phyloP scores from a whole-genome alignment of 148 eudicot species.

The Nyssa sinensis region DNA sequence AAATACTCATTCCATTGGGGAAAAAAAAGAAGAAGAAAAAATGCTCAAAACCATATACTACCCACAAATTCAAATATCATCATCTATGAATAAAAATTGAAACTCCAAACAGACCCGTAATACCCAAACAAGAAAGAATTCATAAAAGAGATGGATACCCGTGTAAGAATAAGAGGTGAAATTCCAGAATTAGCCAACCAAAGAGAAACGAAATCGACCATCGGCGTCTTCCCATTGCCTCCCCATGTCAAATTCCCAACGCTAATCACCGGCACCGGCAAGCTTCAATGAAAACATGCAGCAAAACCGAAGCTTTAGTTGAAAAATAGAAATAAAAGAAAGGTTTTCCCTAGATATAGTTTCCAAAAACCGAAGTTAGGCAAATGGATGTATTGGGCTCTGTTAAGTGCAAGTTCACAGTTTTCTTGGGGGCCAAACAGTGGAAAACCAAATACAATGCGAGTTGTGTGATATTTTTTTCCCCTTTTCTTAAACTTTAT shows the following conservation, averaged over 20 bases:
- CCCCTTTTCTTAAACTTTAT: neutral
- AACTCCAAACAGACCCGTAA: neutral
- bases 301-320: neutral
- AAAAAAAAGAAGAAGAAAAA: too few species aligned
- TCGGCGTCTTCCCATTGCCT: slow-evolving; percentile 99
- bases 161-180: slow-evolving; percentile 81
- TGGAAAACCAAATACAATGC: neutral
- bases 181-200: slow-evolving; percentile 60
- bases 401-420: too few species aligned
- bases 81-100: neutral
- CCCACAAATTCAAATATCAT: neutral
- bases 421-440: neutral
- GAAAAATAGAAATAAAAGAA: neutral
- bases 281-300: slow-evolving; percentile 37
- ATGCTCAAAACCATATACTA: too few species aligned
- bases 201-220: slow-evolving; percentile 75
- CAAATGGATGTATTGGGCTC: neutral
- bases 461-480: neutral
- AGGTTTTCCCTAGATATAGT: neutral
- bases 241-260: slow-evolving; percentile 99
- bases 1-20: too few species aligned
- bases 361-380: neutral
- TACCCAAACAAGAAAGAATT: neutral
- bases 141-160: slow-evolving; percentile 45
- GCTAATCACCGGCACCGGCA: slow-evolving; percentile 86